Percentiles rank a stretch among this genome's conserved stretches.
phyloP scores from a whole-genome alignment of 2,329 filamentous ascomycete genomes.

The Clonostachys byssicola region DNA sequence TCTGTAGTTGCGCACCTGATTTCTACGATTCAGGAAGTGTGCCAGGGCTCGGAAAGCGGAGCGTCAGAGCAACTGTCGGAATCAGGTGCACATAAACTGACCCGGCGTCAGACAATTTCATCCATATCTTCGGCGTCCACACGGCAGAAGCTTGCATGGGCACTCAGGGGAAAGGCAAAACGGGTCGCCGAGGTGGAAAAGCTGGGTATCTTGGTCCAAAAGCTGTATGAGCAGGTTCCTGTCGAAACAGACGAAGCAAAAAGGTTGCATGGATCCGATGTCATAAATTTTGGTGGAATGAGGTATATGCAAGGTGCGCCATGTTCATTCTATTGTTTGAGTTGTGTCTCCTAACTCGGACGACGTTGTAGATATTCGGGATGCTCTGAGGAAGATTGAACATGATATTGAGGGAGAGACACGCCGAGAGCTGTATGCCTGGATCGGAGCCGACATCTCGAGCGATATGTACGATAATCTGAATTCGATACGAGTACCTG shows the following conservation, averaged over 20 bases:
- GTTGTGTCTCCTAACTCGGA: too few species aligned
- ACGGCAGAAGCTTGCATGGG: constrained; percentile 4
- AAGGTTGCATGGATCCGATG: background rate
- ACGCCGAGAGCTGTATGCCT: too few species aligned
- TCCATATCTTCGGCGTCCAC: too few species aligned
- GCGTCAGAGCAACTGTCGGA: too few species aligned
- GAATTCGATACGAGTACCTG: constrained; percentile 7
- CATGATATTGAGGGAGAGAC: too few species aligned
- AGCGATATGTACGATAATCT: constrained; percentile 11
- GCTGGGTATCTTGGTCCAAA: constrained; percentile 4
- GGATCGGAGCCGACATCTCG: background rate
- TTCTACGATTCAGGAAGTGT: too few species aligned
- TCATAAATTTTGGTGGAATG: background rate
- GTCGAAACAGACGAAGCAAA: background rate
- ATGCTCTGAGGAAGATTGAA: too few species aligned
- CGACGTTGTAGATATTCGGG: too few species aligned
- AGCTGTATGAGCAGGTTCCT: constrained; percentile 6
- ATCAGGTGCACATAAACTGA: too few species aligned
- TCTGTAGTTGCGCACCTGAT: too few species aligned
- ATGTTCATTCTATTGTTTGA: constrained; percentile 6
- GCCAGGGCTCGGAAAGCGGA: too few species aligned
- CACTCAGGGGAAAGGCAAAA: constrained; percentile 5
- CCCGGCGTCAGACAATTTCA: too few species aligned
- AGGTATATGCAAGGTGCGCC: constrained; percentile 5
- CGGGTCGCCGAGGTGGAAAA: constrained; percentile 3